Base-by-base conservation (phyloP, 495 filamentous ascomycete genomes). In the Xylaria nigripes region DNA sequence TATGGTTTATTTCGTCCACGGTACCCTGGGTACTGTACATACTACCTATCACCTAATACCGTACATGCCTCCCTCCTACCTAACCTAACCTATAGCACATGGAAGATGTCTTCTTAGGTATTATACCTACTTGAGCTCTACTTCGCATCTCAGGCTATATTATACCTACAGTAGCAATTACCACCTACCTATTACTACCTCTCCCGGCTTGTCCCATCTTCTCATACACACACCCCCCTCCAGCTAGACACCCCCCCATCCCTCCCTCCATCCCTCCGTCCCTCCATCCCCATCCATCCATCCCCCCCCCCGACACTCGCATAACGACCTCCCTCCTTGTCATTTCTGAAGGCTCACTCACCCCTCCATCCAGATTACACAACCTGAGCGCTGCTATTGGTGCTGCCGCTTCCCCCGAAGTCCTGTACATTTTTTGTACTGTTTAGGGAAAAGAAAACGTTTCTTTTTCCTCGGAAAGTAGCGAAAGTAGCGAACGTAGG, bases 351-450 rank as follows among this genome's bases (percentile, higher is more conserved):
- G 41, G 45, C 46, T 55, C 46, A 50, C 53, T 55, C 53, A 55
- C 53, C 53, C 51, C 53, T 55, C 53, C 45, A 29, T 48, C 48
- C 46, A 55, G 53, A 55, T 55, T 50, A 55, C 53, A 55, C 53
- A 45, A 38, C 53, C 46, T 45, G 45, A 55, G 53, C 38, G 46
- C 53, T 50, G 46, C 46, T 38, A 55, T 55, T 55, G 53, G 53
- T 50, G 53, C 53, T 49, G 45, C 30, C 27, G 18, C 32, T 25
- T 34, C 36, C 34, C 45, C 51, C 34, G 41, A 54, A 48, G 51
- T 54, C 51, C 51, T 54, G 51, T 55, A 40, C 36, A 40, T 40
- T 40, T 3, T 40, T 40, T 3, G 36, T 40, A 43, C 53, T 55
- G 53, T 55, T 49, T 45, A 55, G 53, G 53, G 53, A 55, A 50